These are phyloP conservation scores for Sclerotinia sclerotiorum DNA, from an alignment of 2,329 filamentous ascomycete genomes.

Conservation along the genomic window DNA sequence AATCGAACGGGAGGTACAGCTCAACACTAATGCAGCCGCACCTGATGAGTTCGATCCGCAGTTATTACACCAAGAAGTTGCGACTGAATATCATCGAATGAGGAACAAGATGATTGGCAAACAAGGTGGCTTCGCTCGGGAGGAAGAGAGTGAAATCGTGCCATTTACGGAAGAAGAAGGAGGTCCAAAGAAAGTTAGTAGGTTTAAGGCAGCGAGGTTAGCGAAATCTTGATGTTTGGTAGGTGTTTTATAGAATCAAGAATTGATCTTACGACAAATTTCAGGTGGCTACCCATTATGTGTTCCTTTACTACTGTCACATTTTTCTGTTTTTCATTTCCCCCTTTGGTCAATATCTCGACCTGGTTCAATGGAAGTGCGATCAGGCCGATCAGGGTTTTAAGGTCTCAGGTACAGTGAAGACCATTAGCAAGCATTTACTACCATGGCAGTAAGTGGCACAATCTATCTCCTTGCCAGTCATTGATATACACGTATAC, in stretches of 20 bases:
- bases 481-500: not conserved
- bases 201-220: conserved; percentile 71
- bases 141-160: conserved; percentile 63
- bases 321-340: not conserved
- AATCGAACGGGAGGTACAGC: conserved; percentile 52
- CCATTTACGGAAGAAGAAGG: conserved; percentile 66
- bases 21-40: conserved; percentile 42
- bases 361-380: not conserved
- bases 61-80: conserved; percentile 73
- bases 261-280: conserved; percentile 9
- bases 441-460: not conserved
- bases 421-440: not conserved
- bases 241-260: conserved; percentile 17
- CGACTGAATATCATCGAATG: conserved; percentile 77
- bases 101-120: conserved; percentile 81
- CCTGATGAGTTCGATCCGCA: conserved; percentile 71
- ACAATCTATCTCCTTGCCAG: not conserved
- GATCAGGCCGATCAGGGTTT: not conserved
- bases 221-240: conserved; percentile 42
- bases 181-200: conserved; percentile 63
- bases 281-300: not conserved
- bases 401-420: not conserved
- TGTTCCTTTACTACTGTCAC: not conserved
- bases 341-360: not conserved
- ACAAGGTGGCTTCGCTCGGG: conserved; percentile 76